phyloP scores from a whole-genome alignment of 2,329 filamentous ascomycete genomes.

The Fusarium palustre region DNA sequence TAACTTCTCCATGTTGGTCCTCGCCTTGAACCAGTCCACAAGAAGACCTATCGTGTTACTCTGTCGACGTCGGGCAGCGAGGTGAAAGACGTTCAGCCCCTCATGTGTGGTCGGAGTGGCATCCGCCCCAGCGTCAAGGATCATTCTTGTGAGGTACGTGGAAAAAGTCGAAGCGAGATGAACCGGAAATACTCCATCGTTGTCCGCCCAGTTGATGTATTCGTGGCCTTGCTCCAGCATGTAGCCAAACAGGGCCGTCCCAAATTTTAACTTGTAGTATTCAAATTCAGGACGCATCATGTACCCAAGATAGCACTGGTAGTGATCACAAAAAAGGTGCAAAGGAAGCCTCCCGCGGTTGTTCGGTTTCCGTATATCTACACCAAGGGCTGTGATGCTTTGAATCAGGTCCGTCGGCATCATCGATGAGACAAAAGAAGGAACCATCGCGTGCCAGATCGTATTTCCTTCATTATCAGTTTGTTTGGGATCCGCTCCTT shows the following conservation, averaged over 20 bases:
- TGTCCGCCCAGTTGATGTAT: conserved; percentile 1
- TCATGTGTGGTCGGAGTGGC: conserved; percentile 47
- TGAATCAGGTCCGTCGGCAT: neutral
- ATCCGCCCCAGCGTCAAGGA: conserved; percentile 55
- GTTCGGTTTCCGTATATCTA: neutral
- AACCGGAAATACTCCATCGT: conserved; percentile 35
- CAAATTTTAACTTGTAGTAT: neutral
- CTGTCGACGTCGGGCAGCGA: conserved; percentile 52
- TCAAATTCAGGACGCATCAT: neutral
- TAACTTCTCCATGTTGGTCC: rapidly evolving
- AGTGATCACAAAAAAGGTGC: neutral
- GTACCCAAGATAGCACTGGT: too few relatives aligned
- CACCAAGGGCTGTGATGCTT: neutral
- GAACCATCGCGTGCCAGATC: neutral
- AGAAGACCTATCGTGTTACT: conserved; percentile 52
- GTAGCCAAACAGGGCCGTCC: neutral
- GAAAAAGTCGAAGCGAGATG: conserved; percentile 43
- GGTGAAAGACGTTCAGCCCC: conserved; percentile 55
- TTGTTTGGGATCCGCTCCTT: neutral
- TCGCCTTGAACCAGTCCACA: conserved; percentile 23
- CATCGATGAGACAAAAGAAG: neutral
- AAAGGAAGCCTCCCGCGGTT: neutral
- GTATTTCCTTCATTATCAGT: neutral
- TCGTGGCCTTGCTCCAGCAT: neutral
- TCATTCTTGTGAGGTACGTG: conserved; percentile 34